Conservation (phyloP, 345 rosid genomes). For the Toxicodendron radicans region DNA sequence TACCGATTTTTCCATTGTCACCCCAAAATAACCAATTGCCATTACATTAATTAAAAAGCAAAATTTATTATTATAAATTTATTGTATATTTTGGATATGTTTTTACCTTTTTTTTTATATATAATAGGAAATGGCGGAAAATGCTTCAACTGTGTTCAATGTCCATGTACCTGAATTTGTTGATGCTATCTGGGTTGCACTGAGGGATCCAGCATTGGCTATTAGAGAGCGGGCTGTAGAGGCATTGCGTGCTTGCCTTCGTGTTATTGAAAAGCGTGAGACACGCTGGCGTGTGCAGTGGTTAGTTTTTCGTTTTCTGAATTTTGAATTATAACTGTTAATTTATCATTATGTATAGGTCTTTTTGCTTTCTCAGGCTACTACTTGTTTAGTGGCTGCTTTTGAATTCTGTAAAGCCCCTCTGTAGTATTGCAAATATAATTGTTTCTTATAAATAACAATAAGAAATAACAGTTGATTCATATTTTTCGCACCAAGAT, state of each 20-base stretch:
- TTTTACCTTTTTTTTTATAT: constrained; percentile 15
- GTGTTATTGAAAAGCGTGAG: constrained; percentile 98
- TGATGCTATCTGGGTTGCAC: constrained; percentile 98
- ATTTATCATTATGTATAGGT: neutral
- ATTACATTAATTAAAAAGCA: too few species aligned
- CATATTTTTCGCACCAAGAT: neutral
- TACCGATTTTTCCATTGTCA: too few species aligned
- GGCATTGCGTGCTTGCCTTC: constrained; percentile 99
- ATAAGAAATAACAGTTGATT: too few species aligned
- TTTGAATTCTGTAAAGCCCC: too few species aligned
- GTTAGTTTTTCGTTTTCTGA: constrained; percentile 42
- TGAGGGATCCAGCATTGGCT: constrained; percentile 88
- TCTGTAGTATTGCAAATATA: too few species aligned
- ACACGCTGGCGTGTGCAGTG: constrained; percentile 99
- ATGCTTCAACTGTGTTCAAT: constrained; percentile 97
- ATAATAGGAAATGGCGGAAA: constrained; percentile 94
- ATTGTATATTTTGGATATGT: neutral
- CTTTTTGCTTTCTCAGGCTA: too few species aligned
- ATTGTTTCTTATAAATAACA: too few species aligned
- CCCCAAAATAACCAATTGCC: too few species aligned
- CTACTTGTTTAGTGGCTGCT: too few species aligned
- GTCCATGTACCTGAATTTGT: constrained; percentile 96
- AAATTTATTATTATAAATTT: neutral
- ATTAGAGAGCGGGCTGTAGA: constrained; percentile 95
- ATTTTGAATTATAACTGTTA: constrained; percentile 11